phyloP scores from a whole-genome alignment of 2,329 filamentous ascomycete genomes.

The Fusarium luffae region DNA sequence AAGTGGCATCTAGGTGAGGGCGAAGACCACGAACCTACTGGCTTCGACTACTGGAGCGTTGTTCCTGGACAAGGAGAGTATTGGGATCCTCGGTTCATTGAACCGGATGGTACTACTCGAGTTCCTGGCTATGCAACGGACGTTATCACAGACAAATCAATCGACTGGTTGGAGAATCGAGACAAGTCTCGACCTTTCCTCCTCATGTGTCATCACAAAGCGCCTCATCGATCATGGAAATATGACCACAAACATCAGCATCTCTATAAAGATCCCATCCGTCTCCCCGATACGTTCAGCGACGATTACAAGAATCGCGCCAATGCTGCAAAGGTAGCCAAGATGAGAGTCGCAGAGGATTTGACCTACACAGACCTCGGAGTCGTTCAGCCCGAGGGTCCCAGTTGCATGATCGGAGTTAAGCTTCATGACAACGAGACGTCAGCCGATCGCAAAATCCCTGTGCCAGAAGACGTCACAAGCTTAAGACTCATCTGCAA shows the following conservation, averaged over 20 bases:
- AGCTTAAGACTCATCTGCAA: slow-evolving; percentile 56
- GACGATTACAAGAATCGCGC: slow-evolving; percentile 67
- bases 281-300: slow-evolving; percentile 61
- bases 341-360: slow-evolving; percentile 64
- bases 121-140: slow-evolving; percentile 61
- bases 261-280: slow-evolving; percentile 59
- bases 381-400: slow-evolving; percentile 63
- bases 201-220: slow-evolving; percentile 68
- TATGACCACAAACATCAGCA: slow-evolving; percentile 60
- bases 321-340: slow-evolving; percentile 59
- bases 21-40: slow-evolving; percentile 56
- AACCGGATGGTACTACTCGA: slow-evolving; percentile 47
- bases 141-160: slow-evolving; percentile 62
- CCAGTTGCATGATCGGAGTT: slow-evolving; percentile 50
- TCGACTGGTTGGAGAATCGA: slow-evolving; percentile 54
- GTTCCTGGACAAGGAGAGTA: slow-evolving; percentile 64
- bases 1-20: slow-evolving; percentile 67
- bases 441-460: slow-evolving; percentile 45
- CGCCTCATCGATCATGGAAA: slow-evolving; percentile 65
- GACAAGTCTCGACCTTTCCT: slow-evolving; percentile 60
- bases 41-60: slow-evolving; percentile 64
- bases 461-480: slow-evolving; percentile 32
- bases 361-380: slow-evolving; percentile 63
- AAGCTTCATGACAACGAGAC: slow-evolving; percentile 26
- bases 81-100: slow-evolving; percentile 62